A percentile compares a stretch with the other conserved stretches of the same genome.
Evolutionary conservation across 306 rosid genomes (phyloP).

Genomic region (Lablab purpureus): DNA sequence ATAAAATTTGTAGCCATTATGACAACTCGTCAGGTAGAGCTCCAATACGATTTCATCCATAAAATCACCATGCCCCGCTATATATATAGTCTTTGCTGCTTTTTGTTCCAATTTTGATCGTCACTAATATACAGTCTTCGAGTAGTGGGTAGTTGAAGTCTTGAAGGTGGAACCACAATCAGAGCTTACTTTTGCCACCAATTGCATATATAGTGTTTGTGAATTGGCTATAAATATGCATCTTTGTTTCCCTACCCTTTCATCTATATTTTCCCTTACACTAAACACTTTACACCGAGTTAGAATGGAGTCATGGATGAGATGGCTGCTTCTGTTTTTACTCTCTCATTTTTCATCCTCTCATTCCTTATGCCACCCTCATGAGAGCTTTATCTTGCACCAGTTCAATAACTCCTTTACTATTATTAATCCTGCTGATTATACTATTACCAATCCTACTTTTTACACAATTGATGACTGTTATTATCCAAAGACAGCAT

Average conservation of each 20-base stretch:
- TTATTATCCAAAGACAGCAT: neutral
- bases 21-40: no score
- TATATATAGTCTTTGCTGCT: no score
- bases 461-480: neutral
- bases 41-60: no score
- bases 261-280: neutral
- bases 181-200: neutral
- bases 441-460: no score
- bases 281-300: neutral
- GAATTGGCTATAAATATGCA: conserved; percentile 13
- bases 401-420: conserved; percentile 21
- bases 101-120: no score
- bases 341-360: neutral
- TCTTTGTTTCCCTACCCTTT: neutral
- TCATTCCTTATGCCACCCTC: neutral
- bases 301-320: conserved; percentile 27
- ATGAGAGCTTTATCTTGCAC: neutral
- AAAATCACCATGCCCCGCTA: no score
- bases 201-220: neutral
- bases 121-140: no score
- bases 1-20: no score
- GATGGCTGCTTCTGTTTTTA: neutral
- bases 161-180: neutral
- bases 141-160: neutral
- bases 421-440: rapidly evolving